Conservation (phyloP, 176 grass and related monocot species). For the Phragmites australis region DNA sequence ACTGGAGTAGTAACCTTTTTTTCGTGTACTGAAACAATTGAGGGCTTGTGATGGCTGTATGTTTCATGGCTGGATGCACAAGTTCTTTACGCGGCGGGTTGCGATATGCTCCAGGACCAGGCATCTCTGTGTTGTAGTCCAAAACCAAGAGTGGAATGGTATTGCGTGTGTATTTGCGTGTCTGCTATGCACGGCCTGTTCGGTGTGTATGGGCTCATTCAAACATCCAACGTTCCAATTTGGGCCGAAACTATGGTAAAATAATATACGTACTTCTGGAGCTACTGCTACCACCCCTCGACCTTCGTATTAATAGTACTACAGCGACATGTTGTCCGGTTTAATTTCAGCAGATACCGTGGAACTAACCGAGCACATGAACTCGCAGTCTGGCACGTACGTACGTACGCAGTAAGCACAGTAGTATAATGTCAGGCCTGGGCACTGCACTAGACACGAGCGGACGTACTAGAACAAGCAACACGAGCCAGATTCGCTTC, state of each 20-base stretch:
- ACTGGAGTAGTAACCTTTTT: background rate
- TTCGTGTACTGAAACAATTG: slow-evolving; percentile 23
- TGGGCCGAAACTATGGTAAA: no score
- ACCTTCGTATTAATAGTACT: no score
- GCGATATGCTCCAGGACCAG: no score
- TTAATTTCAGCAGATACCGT: no score
- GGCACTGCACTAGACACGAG: background rate
- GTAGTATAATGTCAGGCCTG: no score
- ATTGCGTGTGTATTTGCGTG: background rate
- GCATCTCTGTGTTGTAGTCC: no score
- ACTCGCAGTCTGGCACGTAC: background rate
- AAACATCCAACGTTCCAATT: background rate
- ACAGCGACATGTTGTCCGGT: no score
- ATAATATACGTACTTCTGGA: no score
- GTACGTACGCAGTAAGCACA: no score
- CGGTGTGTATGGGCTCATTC: background rate
- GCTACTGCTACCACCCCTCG: no score
- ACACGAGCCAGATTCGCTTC: background rate
- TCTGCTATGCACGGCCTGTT: background rate
- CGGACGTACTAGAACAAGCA: no score
- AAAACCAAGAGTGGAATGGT: background rate
- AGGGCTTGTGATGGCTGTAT: slow-evolving; percentile 33
- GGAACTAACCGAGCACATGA: background rate
- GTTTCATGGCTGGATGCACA: no score
- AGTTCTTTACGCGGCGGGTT: background rate